Base-by-base conservation (phyloP, 129 eudicot species). In the Mikania micrantha region DNA sequence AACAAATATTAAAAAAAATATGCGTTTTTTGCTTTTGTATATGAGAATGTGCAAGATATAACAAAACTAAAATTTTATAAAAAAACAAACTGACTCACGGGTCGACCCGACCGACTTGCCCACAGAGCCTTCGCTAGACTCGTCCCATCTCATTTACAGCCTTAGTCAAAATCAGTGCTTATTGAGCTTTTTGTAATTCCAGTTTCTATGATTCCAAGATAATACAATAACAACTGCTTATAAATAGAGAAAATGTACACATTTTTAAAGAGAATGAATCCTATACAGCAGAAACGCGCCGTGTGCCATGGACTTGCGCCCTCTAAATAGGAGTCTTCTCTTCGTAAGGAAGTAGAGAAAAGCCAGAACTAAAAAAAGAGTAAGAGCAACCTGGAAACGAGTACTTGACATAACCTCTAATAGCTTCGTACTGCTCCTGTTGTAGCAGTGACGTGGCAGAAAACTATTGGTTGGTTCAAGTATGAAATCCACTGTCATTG, bases 401-500 rank as follows among this genome's bases (percentile, higher is more conserved):
- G 81, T 53, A 10, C 60, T 58, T 8, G 87, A 83, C 21, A 83
- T 42, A 63, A 74, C 70, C 32, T 80, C 90, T 2, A 72, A 32
- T 12, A 80, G 38, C 13, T 73, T 75, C 19, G 78, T 47, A 21
- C 80, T 59, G 31, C 35, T 70, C 48, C 52, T 78, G 71, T 50
- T 78, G 65, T 49, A 77, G 48, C 77, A 81, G 28, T 60, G 74
- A 54, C 35, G 63, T 60, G 72, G 67, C 12, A 68, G 34, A 70
- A 74, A 64, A 53, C 79, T 52, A 58, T 69, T 59, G 17, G 38
- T 38, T 2, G 87, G 95, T 73, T 92, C 96, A 10, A 92, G 91
- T 60, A 92, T 82, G 74, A 92, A 92, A 77, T 92, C 98, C 47
- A 84, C 62, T 0, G 86, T 82, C 69, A 72, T 77, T 49, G 94